phyloP scores from a whole-genome alignment of 805 yeast species.

The Nakazawaea siamensis region DNA sequence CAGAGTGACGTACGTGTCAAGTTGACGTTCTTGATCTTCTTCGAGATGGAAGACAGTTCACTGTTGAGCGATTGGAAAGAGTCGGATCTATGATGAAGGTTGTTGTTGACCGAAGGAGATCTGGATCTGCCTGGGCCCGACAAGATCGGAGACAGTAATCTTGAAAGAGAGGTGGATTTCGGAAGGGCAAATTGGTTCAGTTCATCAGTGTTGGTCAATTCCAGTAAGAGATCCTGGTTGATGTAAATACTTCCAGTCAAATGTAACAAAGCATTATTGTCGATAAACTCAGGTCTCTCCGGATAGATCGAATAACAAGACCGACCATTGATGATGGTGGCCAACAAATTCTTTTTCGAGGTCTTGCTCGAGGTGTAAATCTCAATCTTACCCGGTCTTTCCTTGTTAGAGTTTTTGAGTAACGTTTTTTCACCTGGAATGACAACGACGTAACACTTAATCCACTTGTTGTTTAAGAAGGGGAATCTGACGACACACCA shows the following conservation, averaged over 20 bases:
- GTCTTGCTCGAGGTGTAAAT: conserved; percentile 42
- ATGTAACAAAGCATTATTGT: conserved; percentile 47
- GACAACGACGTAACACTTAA: conserved; percentile 42
- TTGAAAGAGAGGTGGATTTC: conserved; percentile 19
- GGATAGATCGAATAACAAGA: conserved; percentile 53
- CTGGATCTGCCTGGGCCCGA: neutral
- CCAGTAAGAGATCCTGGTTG: conserved; percentile 24
- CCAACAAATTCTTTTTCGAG: conserved; percentile 41
- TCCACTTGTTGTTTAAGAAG: conserved; percentile 50
- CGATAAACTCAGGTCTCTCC: conserved; percentile 46
- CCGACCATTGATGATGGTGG: conserved; percentile 35
- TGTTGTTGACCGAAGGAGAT: conserved; percentile 8
- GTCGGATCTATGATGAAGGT: conserved; percentile 6
- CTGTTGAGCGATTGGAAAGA: conserved; percentile 20
- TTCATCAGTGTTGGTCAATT: conserved; percentile 11
- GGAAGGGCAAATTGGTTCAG: conserved; percentile 8
- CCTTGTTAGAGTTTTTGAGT: conserved; percentile 5
- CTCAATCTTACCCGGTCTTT: conserved; percentile 41
- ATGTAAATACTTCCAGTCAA: conserved; percentile 45
- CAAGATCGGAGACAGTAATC: conserved; percentile 8
- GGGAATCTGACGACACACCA: conserved; percentile 60
- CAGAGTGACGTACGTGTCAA: conserved; percentile 20
- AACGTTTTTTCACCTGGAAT: conserved; percentile 29
- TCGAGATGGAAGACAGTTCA: conserved; percentile 14
- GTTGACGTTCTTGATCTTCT: conserved; percentile 14